Base-by-base conservation (phyloP, 2,329 filamentous ascomycete species). In the Phialemonium atrogriseum region DNA sequence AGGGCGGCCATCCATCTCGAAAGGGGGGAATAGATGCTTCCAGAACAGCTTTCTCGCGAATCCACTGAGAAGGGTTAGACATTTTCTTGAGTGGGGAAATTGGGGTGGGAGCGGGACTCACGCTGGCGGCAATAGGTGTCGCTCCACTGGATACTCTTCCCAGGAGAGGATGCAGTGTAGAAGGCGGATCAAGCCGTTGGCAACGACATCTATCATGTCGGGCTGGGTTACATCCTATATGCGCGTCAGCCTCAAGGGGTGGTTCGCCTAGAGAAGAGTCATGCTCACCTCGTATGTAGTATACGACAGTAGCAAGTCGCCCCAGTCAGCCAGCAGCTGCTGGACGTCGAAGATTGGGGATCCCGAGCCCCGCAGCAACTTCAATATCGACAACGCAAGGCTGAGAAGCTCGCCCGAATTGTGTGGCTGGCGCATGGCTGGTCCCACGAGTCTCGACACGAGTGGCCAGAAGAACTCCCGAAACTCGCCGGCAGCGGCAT, bases 11-110 rank as follows among this genome's bases (percentile, higher is more conserved):
- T 15, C 25, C 10, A 41, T 41, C 16, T 40, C 50, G 41, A 54
- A 52, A 2, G 66, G 62, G 0, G 82, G 80, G 42, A 85, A 85
- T 1, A 87, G 59, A 44, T 81, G 78, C 34, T 61, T 70, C 48
- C 66, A 71, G 43, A 86, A 74, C 1, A 87, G 50, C 4, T 57
- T 55, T 31, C 62, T 59, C 8, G 66, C 61, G 27, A 62, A 51
- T 13, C 41, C 36, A 4, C 41, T 44, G 7, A 33, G 23, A 11
- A 44, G 35, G 24, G 43, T 26, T 34, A 25, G 15, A 12, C 12
- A 26, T 10, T 20, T 18, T 24, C 13, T 10, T 24, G 20, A 29
- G 9, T 18, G 30, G 22, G n/a, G 22, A n/a, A n/a, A n/a, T n/a
- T n/a, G n/a, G n/a, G n/a, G n/a, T n/a, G n/a, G n/a, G n/a, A n/a